phyloP scores from a whole-genome alignment of 2,329 filamentous ascomycete genomes.

The Fusarium sp. region DNA sequence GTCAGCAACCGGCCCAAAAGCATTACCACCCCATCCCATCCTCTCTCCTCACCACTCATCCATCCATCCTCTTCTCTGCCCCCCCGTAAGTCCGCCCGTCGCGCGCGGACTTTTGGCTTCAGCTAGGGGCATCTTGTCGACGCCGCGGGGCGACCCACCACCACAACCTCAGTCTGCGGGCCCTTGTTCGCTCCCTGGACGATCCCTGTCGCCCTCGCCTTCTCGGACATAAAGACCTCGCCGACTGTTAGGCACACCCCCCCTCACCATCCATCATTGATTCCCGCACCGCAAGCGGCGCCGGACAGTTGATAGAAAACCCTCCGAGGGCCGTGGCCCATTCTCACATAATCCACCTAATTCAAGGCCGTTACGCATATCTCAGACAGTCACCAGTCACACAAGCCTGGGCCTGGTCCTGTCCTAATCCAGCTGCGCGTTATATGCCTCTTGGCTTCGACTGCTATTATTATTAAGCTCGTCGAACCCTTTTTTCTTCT shows the following conservation, averaged over 20 bases:
- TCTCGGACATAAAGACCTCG: conserved; percentile 57
- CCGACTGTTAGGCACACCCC: conserved; percentile 47
- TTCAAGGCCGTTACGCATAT: conserved; percentile 37
- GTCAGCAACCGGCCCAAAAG: conserved; percentile 31
- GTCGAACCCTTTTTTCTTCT: conserved; percentile 22
- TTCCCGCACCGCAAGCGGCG: neutral
- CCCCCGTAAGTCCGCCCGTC: conserved; percentile 33
- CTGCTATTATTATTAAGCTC: conserved; percentile 45
- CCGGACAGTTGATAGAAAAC: conserved; percentile 42
- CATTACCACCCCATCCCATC: conserved; percentile 22
- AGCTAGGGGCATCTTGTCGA: conserved; percentile 26
- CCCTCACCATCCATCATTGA: neutral
- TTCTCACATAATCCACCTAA: conserved; percentile 45
- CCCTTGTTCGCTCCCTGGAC: conserved; percentile 23
- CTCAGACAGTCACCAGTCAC: conserved; percentile 30
- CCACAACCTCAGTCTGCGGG: conserved; percentile 31
- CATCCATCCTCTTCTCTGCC: conserved; percentile 4
- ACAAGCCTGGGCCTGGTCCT: conserved; percentile 15
- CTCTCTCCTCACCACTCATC: conserved; percentile 6
- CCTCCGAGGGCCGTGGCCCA: conserved; percentile 40
- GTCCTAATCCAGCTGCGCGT: conserved; percentile 26
- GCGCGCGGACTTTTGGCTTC: conserved; percentile 36
- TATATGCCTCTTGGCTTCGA: conserved; percentile 33
- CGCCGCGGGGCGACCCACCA: conserved; percentile 38
- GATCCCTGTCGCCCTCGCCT: conserved; percentile 44